phyloP scores from a whole-genome alignment of 2,329 filamentous ascomycete genomes.

The Arthrobotrys sphaeroides region DNA sequence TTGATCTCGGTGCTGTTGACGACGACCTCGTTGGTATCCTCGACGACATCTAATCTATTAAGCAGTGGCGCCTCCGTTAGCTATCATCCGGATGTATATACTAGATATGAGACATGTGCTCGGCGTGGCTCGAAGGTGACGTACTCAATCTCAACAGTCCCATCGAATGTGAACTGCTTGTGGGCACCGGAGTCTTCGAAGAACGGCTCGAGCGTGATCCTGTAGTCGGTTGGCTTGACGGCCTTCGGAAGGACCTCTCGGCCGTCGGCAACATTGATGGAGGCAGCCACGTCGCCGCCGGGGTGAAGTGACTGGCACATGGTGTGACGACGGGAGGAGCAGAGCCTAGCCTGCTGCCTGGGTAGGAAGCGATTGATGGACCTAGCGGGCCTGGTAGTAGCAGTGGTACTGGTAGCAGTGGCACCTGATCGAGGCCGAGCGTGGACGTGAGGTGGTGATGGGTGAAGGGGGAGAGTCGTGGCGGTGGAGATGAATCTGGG shows the following conservation, averaged over 20 bases:
- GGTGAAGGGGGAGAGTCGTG: too few species aligned
- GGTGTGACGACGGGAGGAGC: constrained; percentile 76
- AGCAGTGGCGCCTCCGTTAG: constrained; percentile 65
- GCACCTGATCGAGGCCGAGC: background rate
- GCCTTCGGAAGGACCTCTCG: constrained; percentile 91
- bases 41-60: constrained; percentile 65
- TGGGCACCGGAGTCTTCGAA: constrained; percentile 66
- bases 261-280: constrained; percentile 70
- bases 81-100: background rate
- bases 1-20: constrained; percentile 89
- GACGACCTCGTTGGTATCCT: constrained; percentile 84
- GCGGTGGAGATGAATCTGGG: background rate
- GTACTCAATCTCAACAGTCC: constrained; percentile 82
- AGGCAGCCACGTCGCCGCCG: constrained; percentile 65
- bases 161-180: constrained; percentile 81
- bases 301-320: constrained; percentile 74
- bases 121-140: constrained; percentile 55
- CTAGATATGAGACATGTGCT: background rate
- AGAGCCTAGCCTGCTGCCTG: constrained; percentile 65
- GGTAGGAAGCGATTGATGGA: background rate
- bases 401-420: background rate
- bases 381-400: background rate
- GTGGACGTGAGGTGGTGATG: background rate
- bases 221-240: constrained; percentile 90
- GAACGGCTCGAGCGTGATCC: constrained; percentile 89